A percentile compares a stretch with the other conserved stretches of the same genome.
phyloP scores from a whole-genome alignment of 352 stramenopile species.

The Phytophthora foliorum region DNA sequence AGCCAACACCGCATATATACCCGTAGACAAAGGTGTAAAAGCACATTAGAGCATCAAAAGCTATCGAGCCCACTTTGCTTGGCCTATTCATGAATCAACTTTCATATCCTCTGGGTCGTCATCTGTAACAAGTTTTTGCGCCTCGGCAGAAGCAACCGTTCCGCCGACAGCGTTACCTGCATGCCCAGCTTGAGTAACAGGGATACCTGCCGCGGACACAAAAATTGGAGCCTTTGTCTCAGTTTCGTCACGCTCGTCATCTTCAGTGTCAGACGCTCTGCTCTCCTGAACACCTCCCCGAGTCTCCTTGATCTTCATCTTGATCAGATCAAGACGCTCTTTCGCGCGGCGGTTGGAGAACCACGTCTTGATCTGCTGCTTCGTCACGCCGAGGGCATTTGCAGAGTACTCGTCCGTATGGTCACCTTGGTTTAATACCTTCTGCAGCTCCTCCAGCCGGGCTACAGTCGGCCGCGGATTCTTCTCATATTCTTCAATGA shows the following conservation, averaged over 20 bases:
- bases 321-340: constrained; percentile 81
- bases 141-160: constrained; percentile 6
- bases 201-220: constrained; percentile 10
- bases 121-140: constrained; percentile 31
- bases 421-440: constrained; percentile 77
- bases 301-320: constrained; percentile 78
- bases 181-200: constrained; percentile 26
- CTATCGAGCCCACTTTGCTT: constrained; percentile 24
- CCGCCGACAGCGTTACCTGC: constrained; percentile 23
- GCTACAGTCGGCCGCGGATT: constrained; percentile 70
- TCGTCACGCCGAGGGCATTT: constrained; percentile 64
- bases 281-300: constrained; percentile 31
- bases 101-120: constrained; percentile 49
- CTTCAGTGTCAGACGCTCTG: constrained; percentile 53
- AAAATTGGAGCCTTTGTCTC: constrained; percentile 20
- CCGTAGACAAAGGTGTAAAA: constrained; percentile 27
- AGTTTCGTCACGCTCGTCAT: constrained; percentile 39
- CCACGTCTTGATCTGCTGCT: constrained; percentile 88
- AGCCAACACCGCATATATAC: constrained; percentile 9
- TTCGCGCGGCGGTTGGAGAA: constrained; percentile 87
- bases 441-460: constrained; percentile 77
- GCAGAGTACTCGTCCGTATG: constrained; percentile 67
- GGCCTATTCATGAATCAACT: constrained; percentile 38
- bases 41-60: constrained; percentile 38
- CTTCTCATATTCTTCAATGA: constrained; percentile 90